Base-by-base conservation (phyloP, 768 basidiomycete genomes). In the Phaeotremella skinneri region DNA sequence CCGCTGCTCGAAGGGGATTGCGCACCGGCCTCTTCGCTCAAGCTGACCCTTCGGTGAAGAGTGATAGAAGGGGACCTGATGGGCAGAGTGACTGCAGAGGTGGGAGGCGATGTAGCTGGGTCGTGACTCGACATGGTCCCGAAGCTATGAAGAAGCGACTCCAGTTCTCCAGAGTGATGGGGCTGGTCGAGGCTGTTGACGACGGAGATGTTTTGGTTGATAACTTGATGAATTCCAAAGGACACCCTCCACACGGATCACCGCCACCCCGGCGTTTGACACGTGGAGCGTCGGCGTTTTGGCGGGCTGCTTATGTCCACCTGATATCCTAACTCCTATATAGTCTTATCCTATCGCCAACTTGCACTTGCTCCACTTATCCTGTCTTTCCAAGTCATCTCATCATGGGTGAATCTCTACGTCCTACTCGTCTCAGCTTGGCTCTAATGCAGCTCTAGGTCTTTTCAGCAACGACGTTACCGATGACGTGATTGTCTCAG, bases 401-500 rank as follows among this genome's bases (percentile, higher is more conserved):
- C n/a, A n/a, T n/a, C n/a, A n/a, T n/a, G n/a, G n/a, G n/a, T n/a
- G n/a, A n/a, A n/a, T n/a, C n/a, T n/a, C n/a, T n/a, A n/a, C n/a
- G n/a, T n/a, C n/a, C n/a, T n/a, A n/a, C n/a, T n/a, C n/a, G n/a
- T n/a, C n/a, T n/a, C n/a, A n/a, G n/a, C n/a, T n/a, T n/a, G n/a
- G n/a, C n/a, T n/a, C n/a, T n/a, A n/a, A n/a, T n/a, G n/a, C n/a
- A n/a, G n/a, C n/a, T 21, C 50, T 20, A 73, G 70, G 72, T 48
- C 41, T 76, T 49, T 76, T 76, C 61, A 55, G 61, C 32, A 55
- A 70, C 62, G 56, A 67, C 53, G 64, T 64, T 26, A 58, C 58
- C 13, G 63, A 68, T 67, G 68, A 75, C 54, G 66, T 76, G 20
- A 49, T 55, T 26, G 74, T 74, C 57, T 61, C 68, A 4, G 72